Base-by-base conservation (phyloP, 176 grass and related monocot species). In the Miscanthus lutarioriparius region DNA sequence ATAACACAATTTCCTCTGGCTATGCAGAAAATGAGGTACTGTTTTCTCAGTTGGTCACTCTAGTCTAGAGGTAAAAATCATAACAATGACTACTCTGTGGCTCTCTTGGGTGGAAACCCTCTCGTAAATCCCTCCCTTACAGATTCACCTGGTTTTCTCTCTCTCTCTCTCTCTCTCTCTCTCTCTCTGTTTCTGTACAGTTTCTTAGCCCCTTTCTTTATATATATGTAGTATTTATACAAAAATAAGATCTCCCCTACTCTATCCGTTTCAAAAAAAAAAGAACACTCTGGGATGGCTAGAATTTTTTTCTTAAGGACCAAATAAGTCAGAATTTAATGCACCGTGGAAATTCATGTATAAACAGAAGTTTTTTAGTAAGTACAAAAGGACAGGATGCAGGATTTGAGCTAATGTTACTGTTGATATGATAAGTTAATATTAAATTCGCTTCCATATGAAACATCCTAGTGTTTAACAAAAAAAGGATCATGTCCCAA, bases 311-410 rank as follows among this genome's bases (percentile, higher is more conserved):
- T 64, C 26, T 59, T 73, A 23, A 78, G 38, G 44, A 58, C 14
- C 30, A 79, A 76, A 59, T 64, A 51, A 70, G 14, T 76, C 16
- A 71, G 22, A 70, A 62, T 36, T 71, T 80, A 59, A n/a, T 26
- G 38, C 59, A 74, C 28, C 4, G 4, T 1, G 17, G 33, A 10
- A 16, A 20, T 84, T 43, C 61, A 43, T 84, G 76, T 4, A 65
- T 80, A 76, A 6, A 6, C 27, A 85, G 28, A 80, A 54, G 61
- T 80, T 75, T 40, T 53, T 40, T 76, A 16, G 54, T 43, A 53
- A 62, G 35, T 54, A 80, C 20, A 67, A 10, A 79, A 54, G 43
- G 36, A 16, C 47, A 15, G 20, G 27, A 64, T 38, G 15, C 47
- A 15, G 27, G 27, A 64, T 38, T 63, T 23, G 53, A 70, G 40